Evolutionary conservation across 2,329 filamentous ascomycete species (phyloP), one percentile per base, ranked within the genome.

Genomic region (Aspergillus ochraceus): DNA sequence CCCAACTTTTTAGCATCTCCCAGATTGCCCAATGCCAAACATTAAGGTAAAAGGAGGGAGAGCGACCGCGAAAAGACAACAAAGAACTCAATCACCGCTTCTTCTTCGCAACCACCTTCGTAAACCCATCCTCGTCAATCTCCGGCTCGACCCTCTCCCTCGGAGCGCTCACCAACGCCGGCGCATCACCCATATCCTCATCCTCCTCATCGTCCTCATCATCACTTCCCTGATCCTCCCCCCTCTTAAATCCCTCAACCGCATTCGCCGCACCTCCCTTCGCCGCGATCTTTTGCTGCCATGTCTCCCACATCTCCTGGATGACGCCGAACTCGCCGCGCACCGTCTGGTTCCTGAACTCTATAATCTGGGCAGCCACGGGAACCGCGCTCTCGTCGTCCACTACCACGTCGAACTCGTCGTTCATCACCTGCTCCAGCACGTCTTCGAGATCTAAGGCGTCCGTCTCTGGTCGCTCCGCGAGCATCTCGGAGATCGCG

Each of bases 381-480:
- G 88, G 85, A 55, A 84, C 87, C 36, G 88, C 90, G 52, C 89
- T 94, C 68, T 92, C 93, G 75, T 99, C 95, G 70, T 98, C 95
- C 29, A 97, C 86, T 58, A 91, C 89, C 57, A 95, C 90, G 70
- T 97, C 92, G 71, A 98, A 99, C 77, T 99, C 95, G 79, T 98
- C 95, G 63, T 90, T 85, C 89, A 98, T 95, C 62, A 97, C 88
- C 70, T 97, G 91, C 51, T 97, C 81, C 52, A 98, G 81, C 54
- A 96, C 87, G 46, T 89, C 84, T 80, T 98, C 94, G 49, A 97
- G 81, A 68, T 97, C 92, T 64, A 89, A 87, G 19, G 84, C 80
- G 67, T 97, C 90, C 11, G 90, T 87, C 57, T 86, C 81, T 2
- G 86, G 81, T 3, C 81, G 77, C 11, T 81, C 76, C 19, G 70